Evolutionary conservation across 2,329 filamentous ascomycete species (phyloP), one percentile per base, ranked within the genome.

Genomic region (Zasmidium cellare): DNA sequence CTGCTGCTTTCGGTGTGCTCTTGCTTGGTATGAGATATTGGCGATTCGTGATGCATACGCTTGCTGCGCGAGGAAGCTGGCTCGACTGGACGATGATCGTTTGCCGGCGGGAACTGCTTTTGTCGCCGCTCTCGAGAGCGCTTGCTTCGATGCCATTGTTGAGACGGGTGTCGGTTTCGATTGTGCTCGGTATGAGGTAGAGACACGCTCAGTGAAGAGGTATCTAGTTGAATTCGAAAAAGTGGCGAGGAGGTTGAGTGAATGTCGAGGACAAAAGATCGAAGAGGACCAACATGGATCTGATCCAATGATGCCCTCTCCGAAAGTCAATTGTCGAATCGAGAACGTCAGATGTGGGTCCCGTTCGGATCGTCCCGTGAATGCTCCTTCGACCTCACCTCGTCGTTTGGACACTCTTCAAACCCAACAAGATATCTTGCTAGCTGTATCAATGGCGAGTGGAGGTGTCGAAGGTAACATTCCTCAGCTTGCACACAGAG

Each of bases 1-100:
- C 58, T 77, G 75, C 61, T 79, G 77, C 55, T 78, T 75, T 12
- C 75, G 73, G 23, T 76, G 70, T 19, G 77, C 76, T 54, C 79
- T 62, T 6, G 60, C 55, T 48, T 64, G 63, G 46, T 71, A 67
- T 44, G 67, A 77, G 22, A 69, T 56, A n/a, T 62, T 62, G 9
- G 66, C 64, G 12, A 67, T 59, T 47, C 59, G 58, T 19, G 58
- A 24, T 7, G 51, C 56, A 35, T 46, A 56, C 19, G 63, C 51
- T 58, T 58, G 63, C 45, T 65, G 65, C 18, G 62, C 62, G 18
- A 68, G 65, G 24, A 67, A 66, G 49, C 63, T 58, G 28, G 67
- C 65, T 58, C 65, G 55, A 41, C 61, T 62, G 2, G 61, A 64
- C 9, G 60, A 58, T 20, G 63, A 52, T 47, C 63, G 63, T 11